Evolutionary conservation across 202 grass and related monocot species (phyloP).

Genomic region (Sporobolus alterniflorus): DNA sequence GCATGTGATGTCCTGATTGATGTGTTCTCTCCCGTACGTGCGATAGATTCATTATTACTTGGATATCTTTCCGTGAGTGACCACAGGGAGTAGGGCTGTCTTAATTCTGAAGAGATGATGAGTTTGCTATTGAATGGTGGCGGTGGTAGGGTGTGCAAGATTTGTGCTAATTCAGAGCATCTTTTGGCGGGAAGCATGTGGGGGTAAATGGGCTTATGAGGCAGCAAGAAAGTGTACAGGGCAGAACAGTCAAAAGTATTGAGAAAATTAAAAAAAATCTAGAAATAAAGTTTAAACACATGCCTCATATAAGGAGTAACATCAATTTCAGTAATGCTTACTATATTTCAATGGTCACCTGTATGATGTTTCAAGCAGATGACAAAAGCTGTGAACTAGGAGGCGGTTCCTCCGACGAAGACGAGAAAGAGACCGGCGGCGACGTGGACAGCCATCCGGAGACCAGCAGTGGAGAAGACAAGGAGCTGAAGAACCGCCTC

Average conservation of each 20-base stretch:
- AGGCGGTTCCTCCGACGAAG: constrained; percentile 64
- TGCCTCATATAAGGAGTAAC: not conserved
- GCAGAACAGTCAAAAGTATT: not conserved
- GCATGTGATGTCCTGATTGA: constrained; percentile 29
- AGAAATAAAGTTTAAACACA: not conserved
- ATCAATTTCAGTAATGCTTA: not conserved
- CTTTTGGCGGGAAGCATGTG: not conserved
- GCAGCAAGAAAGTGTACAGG: not conserved
- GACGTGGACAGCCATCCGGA: constrained; percentile 18
- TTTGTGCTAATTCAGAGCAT: not conserved
- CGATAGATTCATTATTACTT: not conserved
- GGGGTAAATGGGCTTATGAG: not conserved
- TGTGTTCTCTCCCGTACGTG: not conserved
- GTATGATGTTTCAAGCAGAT: constrained; percentile 32
- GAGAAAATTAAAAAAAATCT: not conserved
- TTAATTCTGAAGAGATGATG: constrained; percentile 29
- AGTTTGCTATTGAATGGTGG: constrained; percentile 10
- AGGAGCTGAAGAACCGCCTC: constrained; percentile 73
- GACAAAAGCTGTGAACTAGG: constrained; percentile 25
- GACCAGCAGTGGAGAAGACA: constrained; percentile 53
- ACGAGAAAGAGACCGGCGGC: constrained; percentile 46
- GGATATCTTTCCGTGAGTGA: constrained; percentile 6
- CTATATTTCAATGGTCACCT: not conserved
- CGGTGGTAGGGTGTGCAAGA: not conserved
- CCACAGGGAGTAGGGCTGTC: not conserved